Evolutionary conservation across 129 eudicot species (phyloP).

Genomic region (Saussurea involucrata): DNA sequence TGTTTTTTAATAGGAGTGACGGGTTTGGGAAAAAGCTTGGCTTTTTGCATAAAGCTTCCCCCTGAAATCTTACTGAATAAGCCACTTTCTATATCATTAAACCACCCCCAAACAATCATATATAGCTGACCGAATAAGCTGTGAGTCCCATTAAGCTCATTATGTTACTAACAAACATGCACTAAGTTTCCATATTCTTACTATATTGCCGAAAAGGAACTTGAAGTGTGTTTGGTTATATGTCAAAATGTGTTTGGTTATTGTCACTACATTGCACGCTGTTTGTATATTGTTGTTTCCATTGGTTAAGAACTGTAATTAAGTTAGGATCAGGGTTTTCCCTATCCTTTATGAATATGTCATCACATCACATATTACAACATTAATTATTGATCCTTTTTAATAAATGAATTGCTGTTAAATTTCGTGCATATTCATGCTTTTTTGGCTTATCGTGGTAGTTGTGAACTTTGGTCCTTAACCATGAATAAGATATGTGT

Average conservation of each 20-base stretch:
- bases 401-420: neutral
- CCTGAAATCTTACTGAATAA: too few species aligned
- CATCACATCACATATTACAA: neutral
- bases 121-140: too few species aligned
- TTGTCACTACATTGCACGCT: neutral
- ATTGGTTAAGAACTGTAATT: neutral
- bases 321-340: neutral
- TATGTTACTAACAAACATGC: too few species aligned
- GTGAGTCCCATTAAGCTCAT: too few species aligned
- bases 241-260: neutral
- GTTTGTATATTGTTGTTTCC: neutral
- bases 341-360: neutral
- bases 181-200: neutral
- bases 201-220: neutral
- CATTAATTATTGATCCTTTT: neutral
- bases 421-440: neutral
- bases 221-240: neutral
- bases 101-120: too few species aligned
- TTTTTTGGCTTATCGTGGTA: neutral
- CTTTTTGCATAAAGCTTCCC: too few species aligned
- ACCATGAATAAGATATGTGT: neutral
- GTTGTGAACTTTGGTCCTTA: neutral
- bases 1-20: too few species aligned
- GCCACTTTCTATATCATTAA: too few species aligned
- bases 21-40: too few species aligned